Evolutionary conservation across 805 yeast species (phyloP), one percentile per base, ranked within the genome.

Genomic region (Blastobotrys mokoenaii): DNA sequence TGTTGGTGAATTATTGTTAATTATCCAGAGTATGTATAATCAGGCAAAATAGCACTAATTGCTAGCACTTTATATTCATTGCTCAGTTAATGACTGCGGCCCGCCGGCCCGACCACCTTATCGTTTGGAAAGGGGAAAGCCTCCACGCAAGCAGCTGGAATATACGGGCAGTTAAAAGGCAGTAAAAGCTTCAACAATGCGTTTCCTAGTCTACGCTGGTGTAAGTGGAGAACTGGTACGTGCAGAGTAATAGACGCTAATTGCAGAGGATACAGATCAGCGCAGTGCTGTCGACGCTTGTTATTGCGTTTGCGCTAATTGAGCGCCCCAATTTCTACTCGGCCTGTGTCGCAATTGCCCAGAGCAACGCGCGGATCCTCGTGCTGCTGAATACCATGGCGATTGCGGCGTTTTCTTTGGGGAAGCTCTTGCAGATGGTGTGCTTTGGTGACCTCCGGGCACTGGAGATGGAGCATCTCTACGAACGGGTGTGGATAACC

Each of bases 391-490:
- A 63, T 45, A 46, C 59, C 47, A 55, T 53, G 6, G 41, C 58
- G 16, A 46, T 53, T 15, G 30, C 53, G 27, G 45, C 40, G 18
- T 30, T 49, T 18, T 29, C 46, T 11, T 5, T 51, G 11, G 53
- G 57, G 3, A 48, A 44, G 41, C 37, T 43, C n/a, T 38, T 59
- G 9, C 52, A 52, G 43, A 43, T 51, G 39, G 41, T 55, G 32
- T 46, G 61, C 32, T 87, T 88, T 66, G 96, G 96, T 0, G 79
- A 78, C 46, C 65, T 90, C 43, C 69, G 95, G 46, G 64, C 79
- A 12, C 71, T 84, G 30, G 98, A 90, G 60, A 63, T 73, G 44
- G 95, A 89, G 53, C 89, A 83, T 57, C 71, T 77, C 43, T 76
- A 72, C 60, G 94, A 75, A 59, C 72, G 79, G 59, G 70, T 76